phyloP scores from a whole-genome alignment of 1,139 yeast genomes.

The Meyerozyma sp. region DNA sequence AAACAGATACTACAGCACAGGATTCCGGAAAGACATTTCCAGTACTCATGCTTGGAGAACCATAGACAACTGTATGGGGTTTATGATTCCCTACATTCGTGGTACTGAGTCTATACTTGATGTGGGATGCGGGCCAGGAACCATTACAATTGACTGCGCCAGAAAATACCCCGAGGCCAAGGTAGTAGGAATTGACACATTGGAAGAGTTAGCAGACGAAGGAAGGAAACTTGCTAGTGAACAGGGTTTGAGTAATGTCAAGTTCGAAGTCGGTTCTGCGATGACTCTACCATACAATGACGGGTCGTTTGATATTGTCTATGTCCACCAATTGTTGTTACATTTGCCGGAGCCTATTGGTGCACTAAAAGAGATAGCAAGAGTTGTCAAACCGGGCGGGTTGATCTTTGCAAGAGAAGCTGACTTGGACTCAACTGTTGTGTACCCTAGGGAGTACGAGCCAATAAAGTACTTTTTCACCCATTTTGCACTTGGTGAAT shows the following conservation, averaged over 20 bases:
- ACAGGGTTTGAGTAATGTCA: constrained; percentile 14
- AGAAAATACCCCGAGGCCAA: constrained; percentile 20
- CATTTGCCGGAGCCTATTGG: constrained; percentile 26
- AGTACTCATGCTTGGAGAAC: constrained; percentile 32
- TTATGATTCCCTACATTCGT: constrained; percentile 22
- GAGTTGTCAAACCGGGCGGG: constrained; percentile 8
- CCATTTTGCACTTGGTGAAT: background rate
- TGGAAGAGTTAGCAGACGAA: constrained; percentile 21
- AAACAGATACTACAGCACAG: constrained; percentile 21
- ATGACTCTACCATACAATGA: constrained; percentile 29
- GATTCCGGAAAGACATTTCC: constrained; percentile 17
- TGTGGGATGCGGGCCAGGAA: constrained; percentile 41
- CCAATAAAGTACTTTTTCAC: background rate
- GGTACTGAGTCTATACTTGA: constrained; percentile 26
- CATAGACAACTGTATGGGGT: constrained; percentile 24
- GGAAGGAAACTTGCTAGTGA: constrained; percentile 11
- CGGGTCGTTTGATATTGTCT: constrained; percentile 32
- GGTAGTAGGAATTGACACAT: constrained; percentile 31
- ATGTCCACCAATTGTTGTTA: constrained; percentile 34
- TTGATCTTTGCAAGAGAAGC: constrained; percentile 27
- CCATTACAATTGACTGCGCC: constrained; percentile 34
- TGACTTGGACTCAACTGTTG: constrained; percentile 15
- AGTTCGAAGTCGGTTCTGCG: constrained; percentile 25
- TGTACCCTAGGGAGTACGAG: constrained; percentile 17
- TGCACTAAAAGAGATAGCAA: constrained; percentile 6